Conservation (phyloP, 1,284 basidiomycete species). For the Inonotus hispidus region DNA sequence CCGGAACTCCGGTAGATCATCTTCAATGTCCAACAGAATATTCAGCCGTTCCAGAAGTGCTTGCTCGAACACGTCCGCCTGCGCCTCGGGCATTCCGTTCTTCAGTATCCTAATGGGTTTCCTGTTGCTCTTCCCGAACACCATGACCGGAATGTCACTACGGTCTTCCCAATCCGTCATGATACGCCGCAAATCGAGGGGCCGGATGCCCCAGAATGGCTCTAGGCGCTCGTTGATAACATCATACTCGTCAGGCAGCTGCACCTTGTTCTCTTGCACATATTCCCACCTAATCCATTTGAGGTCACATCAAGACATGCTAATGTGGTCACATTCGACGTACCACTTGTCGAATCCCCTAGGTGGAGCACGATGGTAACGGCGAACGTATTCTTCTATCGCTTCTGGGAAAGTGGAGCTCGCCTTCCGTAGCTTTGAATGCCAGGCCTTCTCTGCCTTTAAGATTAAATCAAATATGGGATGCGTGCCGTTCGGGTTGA, state of each 20-base stretch:
- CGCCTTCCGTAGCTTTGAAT: conserved; percentile 43
- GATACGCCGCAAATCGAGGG: conserved; percentile 19
- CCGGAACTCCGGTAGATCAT: conserved; percentile 37
- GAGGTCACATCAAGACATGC: neutral
- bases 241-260: conserved; percentile 30
- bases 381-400: conserved; percentile 48
- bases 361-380: conserved; percentile 44
- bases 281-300: conserved; percentile 20
- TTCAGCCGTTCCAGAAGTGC: conserved; percentile 24
- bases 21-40: conserved; percentile 34
- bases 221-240: conserved; percentile 26
- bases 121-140: conserved; percentile 20
- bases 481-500: conserved; percentile 29
- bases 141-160: conserved; percentile 19
- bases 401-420: conserved; percentile 50
- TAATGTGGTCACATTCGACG: conserved; percentile 16
- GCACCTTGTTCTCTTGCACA: conserved; percentile 30
- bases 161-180: conserved; percentile 21
- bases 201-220: conserved; percentile 25
- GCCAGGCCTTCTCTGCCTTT: conserved; percentile 44
- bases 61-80: conserved; percentile 9
- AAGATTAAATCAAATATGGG: conserved; percentile 50
- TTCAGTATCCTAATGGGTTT: conserved; percentile 17
- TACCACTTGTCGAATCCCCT: conserved; percentile 50
- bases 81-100: conserved; percentile 18